Conservation (phyloP, 2,329 filamentous ascomycete species). For the Hymenoscyphus salicellus region DNA sequence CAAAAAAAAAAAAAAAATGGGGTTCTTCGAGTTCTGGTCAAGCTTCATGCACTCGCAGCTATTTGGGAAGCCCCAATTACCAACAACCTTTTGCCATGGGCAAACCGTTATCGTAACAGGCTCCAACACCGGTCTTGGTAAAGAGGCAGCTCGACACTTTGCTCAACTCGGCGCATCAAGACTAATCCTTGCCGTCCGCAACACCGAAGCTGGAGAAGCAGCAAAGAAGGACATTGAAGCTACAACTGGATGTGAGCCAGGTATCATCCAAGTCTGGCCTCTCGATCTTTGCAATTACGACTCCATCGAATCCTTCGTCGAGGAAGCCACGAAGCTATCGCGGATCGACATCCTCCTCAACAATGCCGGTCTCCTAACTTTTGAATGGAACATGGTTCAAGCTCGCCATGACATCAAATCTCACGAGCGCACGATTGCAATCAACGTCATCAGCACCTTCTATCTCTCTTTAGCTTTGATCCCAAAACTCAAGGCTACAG, state of each 20-base stretch:
- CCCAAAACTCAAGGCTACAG: constrained; percentile 41
- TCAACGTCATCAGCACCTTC: constrained; percentile 49
- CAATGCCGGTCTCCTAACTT: neutral
- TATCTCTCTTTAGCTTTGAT: constrained; percentile 45
- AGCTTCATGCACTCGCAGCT: neutral
- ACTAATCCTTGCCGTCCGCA: constrained; percentile 41
- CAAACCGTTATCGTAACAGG: constrained; percentile 41
- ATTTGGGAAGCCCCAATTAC: neutral
- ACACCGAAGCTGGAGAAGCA: constrained; percentile 42
- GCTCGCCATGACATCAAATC: constrained; percentile 17
- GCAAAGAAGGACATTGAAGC: constrained; percentile 29
- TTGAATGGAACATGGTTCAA: neutral
- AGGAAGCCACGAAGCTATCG: neutral
- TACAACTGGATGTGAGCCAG: constrained; percentile 23
- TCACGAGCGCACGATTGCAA: constrained; percentile 38
- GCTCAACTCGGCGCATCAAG: constrained; percentile 33
- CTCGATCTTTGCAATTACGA: constrained; percentile 18
- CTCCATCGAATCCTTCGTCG: constrained; percentile 17
- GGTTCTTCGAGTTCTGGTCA: neutral
- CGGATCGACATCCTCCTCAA: neutral
- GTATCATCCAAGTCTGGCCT: constrained; percentile 19
- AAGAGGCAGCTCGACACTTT: constrained; percentile 39
- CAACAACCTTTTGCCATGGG: constrained; percentile 16
- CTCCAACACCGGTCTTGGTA: constrained; percentile 41
- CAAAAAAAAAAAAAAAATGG: too few species aligned